Base-by-base conservation (phyloP, 805 yeast species). In the Metschnikowia amazonensis region DNA sequence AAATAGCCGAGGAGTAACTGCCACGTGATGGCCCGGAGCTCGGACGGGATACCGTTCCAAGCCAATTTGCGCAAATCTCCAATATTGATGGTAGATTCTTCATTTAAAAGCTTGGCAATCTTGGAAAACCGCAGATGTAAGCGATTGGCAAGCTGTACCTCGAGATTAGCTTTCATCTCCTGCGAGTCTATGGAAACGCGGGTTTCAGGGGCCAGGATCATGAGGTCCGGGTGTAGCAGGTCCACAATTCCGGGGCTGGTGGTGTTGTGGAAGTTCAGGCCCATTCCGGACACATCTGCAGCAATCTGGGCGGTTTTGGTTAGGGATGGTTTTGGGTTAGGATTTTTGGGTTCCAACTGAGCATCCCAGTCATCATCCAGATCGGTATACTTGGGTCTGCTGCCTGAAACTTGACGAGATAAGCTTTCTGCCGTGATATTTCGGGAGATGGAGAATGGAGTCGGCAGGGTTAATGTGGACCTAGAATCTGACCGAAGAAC, bases 331-430 rank as follows among this genome's bases (percentile, higher is more conserved):
- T 35, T 62, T 11, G n/a, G 24, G 21, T n/a, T 17, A 14, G 42
- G 25, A 13, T 46, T 24, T 31, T 50, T 39, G 27, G 57, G 46
- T 36, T 81, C 84, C 10, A 92, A 54, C 16, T 65, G 73, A 16
- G 79, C 95, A 62, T 89, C 92, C 97, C 97, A 89, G 64, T 89
- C 97, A 55, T 86, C 95, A 61, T 89, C 96, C 46, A 83, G 68
- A 60, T 89, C 96, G 36, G 81, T 70, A 59, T 83, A 84, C 46
- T 65, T 53, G n/a, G 49, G 46, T 21, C 53, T 36, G 21, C 47
- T 37, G 17, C 37, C 34, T 9, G 45, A 37, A 38, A 39, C 43
- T 23, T 37, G 42, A 17, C 39, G 45, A 4, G 45, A 25, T 20
- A 39, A 43, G 29, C 48, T 45, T 4, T 48, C 40, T 6, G 47